Conservation (phyloP, 805 yeast species). For the Komagataella ulmi region DNA sequence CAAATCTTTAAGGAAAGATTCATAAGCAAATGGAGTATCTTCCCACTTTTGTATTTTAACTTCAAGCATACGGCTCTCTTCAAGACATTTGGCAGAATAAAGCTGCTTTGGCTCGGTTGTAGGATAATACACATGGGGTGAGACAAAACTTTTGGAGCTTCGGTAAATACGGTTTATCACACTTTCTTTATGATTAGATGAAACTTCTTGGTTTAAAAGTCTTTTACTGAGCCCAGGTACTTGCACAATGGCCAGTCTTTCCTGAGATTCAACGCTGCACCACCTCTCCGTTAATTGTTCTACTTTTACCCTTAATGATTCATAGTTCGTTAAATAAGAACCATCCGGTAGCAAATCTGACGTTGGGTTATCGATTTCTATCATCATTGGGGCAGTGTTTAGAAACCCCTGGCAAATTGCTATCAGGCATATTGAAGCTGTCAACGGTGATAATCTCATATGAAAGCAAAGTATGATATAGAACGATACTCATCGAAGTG, state of each 20-base stretch:
- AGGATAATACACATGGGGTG: neutral
- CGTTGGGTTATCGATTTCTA: conserved; percentile 4
- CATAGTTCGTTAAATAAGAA: conserved; percentile 9
- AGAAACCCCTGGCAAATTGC: conserved; percentile 4
- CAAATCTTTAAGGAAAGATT: neutral
- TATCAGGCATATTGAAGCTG: neutral
- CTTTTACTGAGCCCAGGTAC: conserved; percentile 6
- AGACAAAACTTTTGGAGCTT: neutral
- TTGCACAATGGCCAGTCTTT: conserved; percentile 4
- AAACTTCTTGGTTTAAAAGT: conserved; percentile 1
- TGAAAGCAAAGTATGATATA: neutral
- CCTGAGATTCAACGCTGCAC: conserved; percentile 6
- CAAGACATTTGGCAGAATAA: neutral
- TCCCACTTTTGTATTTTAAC: neutral
- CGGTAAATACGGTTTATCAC: neutral
- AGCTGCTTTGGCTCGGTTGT: neutral
- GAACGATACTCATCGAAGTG: neutral
- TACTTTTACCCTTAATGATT: conserved; percentile 1
- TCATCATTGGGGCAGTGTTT: conserved; percentile 19
- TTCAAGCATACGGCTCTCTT: neutral
- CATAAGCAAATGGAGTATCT: neutral
- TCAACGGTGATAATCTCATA: neutral
- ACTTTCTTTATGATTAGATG: neutral
- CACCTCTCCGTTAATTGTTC: conserved; percentile 6
- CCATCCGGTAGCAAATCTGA: conserved; percentile 2